These are phyloP conservation scores for Myriangium duriaei DNA, from an alignment of 2,329 filamentous ascomycete species.

Conservation along the genomic window DNA sequence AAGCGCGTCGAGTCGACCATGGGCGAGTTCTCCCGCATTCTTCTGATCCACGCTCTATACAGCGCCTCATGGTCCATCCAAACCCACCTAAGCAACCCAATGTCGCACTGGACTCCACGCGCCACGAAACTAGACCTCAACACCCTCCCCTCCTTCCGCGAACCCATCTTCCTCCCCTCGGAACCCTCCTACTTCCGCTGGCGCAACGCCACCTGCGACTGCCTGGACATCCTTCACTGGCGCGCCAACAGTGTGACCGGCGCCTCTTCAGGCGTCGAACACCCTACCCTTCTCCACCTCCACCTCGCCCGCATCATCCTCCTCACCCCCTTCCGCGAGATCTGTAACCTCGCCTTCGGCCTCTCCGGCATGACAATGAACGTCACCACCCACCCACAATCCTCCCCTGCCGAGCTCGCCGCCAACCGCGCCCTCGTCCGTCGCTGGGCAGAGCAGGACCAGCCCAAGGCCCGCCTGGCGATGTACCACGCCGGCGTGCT, in stretches of 20 bases:
- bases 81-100: conserved; percentile 31
- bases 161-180: conserved; percentile 33
- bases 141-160: conserved; percentile 10
- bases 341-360: conserved; percentile 31
- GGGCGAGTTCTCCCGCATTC: conserved; percentile 37
- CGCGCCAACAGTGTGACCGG: conserved; percentile 41
- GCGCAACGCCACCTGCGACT: conserved; percentile 35
- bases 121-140: conserved; percentile 12
- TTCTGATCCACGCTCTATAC: conserved; percentile 40
- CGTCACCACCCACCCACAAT: conserved; percentile 4
- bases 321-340: conserved; percentile 36
- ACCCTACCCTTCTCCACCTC: conserved; percentile 43
- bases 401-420: conserved; percentile 8
- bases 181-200: conserved; percentile 37
- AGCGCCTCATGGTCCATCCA: conserved; percentile 38
- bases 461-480: conserved; percentile 45
- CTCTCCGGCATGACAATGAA: conserved; percentile 16
- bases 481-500: conserved; percentile 41
- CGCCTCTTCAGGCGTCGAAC: conserved; percentile 38
- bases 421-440: conserved; percentile 24
- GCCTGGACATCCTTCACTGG: conserved; percentile 47
- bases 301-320: conserved; percentile 43
- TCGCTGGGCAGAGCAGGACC: conserved; percentile 39
- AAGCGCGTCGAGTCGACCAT: conserved; percentile 32
- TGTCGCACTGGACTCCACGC: conserved; percentile 27